Evolutionary conservation across 148 eudicot species (phyloP).

Genomic region (Talinum fruticosum): DNA sequence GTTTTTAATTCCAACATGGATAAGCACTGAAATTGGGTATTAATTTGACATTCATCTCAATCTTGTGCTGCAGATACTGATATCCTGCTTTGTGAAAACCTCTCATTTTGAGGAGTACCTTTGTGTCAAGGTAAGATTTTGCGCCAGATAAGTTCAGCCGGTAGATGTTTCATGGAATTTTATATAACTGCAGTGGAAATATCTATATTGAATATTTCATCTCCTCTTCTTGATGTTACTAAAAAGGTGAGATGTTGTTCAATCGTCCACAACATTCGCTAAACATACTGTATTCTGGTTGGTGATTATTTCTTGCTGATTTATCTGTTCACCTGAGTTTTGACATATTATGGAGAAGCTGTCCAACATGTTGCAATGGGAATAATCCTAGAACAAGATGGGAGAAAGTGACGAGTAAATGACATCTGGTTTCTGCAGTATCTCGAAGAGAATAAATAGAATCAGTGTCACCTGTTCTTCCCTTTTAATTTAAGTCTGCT

Average conservation of each 20-base stretch:
- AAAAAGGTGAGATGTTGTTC: not conserved
- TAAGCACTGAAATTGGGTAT: not conserved
- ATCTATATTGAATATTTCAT: conserved; percentile 1
- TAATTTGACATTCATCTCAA: not conserved
- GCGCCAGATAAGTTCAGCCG: not conserved
- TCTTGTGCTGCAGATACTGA: conserved; percentile 49
- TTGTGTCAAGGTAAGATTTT: conserved; percentile 67
- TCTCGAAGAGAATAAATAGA: no score
- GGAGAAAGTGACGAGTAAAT: not conserved
- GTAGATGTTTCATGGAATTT: not conserved
- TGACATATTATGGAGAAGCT: no score
- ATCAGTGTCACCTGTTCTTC: no score
- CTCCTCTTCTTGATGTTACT: not conserved
- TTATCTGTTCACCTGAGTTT: no score
- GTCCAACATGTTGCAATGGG: no score
- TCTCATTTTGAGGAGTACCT: conserved; percentile 82
- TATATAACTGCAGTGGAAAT: not conserved
- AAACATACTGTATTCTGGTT: not conserved
- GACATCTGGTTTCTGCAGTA: not conserved
- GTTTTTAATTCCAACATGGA: not conserved
- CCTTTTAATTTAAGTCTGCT: not conserved
- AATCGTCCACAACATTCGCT: not conserved
- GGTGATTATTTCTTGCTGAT: no score
- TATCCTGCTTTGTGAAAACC: conserved; percentile 93
- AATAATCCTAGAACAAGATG: no score